A percentile compares a stretch with the other conserved stretches of the same genome.
phyloP scores from a whole-genome alignment of 1,284 basidiomycete species.

The Gymnopus androsaceus region DNA sequence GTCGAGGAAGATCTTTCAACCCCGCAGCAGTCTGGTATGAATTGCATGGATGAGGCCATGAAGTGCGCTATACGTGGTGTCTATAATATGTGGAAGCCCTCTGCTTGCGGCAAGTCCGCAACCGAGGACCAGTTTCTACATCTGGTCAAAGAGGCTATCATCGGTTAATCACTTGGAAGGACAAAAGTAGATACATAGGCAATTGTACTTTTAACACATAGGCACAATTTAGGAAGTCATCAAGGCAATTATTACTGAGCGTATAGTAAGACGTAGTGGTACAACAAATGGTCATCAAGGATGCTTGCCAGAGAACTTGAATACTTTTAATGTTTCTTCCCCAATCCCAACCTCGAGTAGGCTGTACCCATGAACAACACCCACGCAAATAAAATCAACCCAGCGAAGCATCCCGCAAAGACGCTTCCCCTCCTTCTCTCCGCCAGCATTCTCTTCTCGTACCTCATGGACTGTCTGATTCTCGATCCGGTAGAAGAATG shows the following conservation, averaged over 20 bases:
- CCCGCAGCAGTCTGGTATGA: conserved; percentile 8
- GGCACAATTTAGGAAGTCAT: background rate
- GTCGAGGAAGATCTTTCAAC: conserved; percentile 4
- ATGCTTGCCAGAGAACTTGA: background rate
- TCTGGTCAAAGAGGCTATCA: conserved; percentile 39
- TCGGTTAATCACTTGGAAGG: conserved; percentile 21
- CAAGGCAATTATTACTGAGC: too few relatives aligned
- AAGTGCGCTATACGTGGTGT: conserved; percentile 48
- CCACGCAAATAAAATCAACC: conserved; percentile 62
- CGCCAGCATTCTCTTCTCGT: conserved; percentile 31
- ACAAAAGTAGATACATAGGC: too few relatives aligned
- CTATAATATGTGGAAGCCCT: conserved; percentile 52
- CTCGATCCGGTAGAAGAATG: conserved; percentile 20
- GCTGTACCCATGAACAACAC: conserved; percentile 66
- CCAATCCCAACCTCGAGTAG: conserved; percentile 50
- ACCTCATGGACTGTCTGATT: conserved; percentile 16
- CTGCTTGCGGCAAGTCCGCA: background rate
- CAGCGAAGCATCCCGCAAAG: conserved; percentile 46
- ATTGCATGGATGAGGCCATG: conserved; percentile 27
- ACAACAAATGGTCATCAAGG: background rate
- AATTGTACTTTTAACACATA: too few relatives aligned
- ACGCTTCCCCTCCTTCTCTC: conserved; percentile 53
- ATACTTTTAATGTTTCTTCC: background rate
- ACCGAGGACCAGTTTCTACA: conserved; percentile 40
- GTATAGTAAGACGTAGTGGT: background rate